Conservation (phyloP, 2,329 filamentous ascomycete genomes). For the Epichloe typhina region DNA sequence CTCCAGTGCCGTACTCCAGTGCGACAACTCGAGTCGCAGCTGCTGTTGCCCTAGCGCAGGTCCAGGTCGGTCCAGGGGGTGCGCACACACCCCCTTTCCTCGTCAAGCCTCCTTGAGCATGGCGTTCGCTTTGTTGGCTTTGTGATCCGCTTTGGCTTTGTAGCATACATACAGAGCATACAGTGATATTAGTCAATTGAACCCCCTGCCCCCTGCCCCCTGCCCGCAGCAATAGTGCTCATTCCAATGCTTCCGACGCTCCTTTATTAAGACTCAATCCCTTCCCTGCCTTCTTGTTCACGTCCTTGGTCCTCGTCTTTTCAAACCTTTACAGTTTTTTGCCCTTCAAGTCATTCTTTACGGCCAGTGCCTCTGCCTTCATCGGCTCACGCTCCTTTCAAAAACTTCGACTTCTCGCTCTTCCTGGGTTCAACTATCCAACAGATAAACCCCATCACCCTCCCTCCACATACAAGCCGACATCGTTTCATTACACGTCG, state of each 20-base stretch:
- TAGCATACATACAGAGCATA: background rate
- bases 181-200: background rate
- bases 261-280: constrained; percentile 10
- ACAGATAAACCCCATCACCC: constrained; percentile 3
- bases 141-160: background rate
- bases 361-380: constrained; percentile 2
- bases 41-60: background rate
- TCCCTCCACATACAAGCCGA: constrained; percentile 3
- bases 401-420: background rate
- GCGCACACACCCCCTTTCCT: background rate
- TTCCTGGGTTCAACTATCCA: background rate
- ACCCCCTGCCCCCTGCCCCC: background rate
- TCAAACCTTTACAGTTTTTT: constrained; percentile 6
- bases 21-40: too few relatives aligned
- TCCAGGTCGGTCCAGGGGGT: background rate
- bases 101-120: background rate
- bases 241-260: constrained; percentile 4
- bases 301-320: constrained; percentile 5
- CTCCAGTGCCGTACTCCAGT: too few relatives aligned
- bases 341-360: constrained; percentile 13
- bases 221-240: background rate
- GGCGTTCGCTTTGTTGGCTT: too few relatives aligned
- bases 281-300: constrained; percentile 8
- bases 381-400: constrained; percentile 8
- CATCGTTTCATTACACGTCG: background rate